These are phyloP conservation scores for Diaporthe vaccinii DNA, from an alignment of 2,329 filamentous ascomycete species.

Conservation along the genomic window DNA sequence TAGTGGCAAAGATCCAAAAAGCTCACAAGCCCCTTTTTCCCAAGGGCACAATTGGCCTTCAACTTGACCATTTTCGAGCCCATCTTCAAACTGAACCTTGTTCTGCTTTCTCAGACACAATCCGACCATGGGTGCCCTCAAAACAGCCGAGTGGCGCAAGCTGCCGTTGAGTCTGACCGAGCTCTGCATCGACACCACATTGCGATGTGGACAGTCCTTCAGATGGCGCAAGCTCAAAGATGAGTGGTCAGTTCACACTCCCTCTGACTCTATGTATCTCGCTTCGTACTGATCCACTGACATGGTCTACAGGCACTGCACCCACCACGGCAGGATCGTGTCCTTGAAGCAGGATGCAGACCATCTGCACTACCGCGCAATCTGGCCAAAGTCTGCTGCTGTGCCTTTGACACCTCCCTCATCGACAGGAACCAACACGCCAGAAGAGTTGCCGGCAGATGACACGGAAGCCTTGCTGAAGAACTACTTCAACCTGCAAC, in stretches of 20 bases:
- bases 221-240: constrained; percentile 90
- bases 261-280: neutral
- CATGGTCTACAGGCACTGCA: constrained; percentile 75
- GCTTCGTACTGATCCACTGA: constrained; percentile 2
- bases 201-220: constrained; percentile 96
- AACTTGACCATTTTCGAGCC: neutral
- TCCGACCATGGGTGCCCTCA: constrained; percentile 44
- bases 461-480: constrained; percentile 81
- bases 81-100: neutral
- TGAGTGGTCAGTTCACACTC: constrained; percentile 75
- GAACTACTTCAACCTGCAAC: constrained; percentile 88
- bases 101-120: neutral
- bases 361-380: constrained; percentile 84
- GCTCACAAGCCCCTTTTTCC: neutral
- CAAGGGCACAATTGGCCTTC: neutral
- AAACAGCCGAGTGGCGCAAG: constrained; percentile 85
- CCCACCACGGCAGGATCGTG: constrained; percentile 86
- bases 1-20: constrained; percentile 6
- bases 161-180: constrained; percentile 86
- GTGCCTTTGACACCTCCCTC: constrained; percentile 54
- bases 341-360: constrained; percentile 86
- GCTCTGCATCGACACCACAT: constrained; percentile 92
- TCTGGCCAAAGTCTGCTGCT: constrained; percentile 62
- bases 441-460: constrained; percentile 56
- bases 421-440: constrained; percentile 37